Percentiles rank a stretch among this genome's conserved stretches.
Conservation (phyloP, 352 stramenopile genomes). For the Blastocystis sp. region DNA sequence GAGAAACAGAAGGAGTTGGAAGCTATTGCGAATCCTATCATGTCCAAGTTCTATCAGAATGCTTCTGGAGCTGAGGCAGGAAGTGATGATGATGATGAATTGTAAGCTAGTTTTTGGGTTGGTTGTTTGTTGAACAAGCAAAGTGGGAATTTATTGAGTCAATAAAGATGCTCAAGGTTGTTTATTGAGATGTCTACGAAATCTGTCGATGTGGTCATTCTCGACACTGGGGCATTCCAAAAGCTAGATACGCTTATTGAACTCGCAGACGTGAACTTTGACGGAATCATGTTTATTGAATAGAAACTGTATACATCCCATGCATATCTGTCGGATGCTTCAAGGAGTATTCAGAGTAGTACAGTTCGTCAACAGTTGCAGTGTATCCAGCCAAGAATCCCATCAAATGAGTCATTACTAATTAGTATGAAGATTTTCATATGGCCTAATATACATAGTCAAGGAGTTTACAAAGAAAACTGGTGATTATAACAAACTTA, state of each 20-base stretch:
- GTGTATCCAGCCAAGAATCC: neutral
- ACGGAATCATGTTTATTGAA: neutral
- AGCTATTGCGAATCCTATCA: constrained; percentile 88
- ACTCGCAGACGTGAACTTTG: neutral
- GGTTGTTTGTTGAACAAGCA: constrained; percentile 25
- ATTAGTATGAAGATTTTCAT: neutral
- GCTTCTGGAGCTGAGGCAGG: neutral
- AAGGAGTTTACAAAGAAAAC: constrained; percentile 20
- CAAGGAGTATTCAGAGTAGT: neutral
- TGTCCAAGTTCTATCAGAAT: constrained; percentile 88
- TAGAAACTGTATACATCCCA: constrained; percentile 7
- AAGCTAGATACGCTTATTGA: neutral
- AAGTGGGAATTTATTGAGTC: neutral
- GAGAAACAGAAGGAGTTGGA: too few species aligned
- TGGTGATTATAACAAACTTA: constrained; percentile 22
- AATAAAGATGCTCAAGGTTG: too few species aligned
- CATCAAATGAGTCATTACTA: neutral
- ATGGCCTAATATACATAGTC: neutral
- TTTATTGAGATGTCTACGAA: too few species aligned
- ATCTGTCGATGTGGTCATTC: neutral
- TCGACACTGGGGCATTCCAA: constrained; percentile 7
- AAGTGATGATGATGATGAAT: constrained; percentile 27
- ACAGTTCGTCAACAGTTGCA: neutral
- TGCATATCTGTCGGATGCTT: neutral
- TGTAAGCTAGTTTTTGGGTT: constrained; percentile 33